phyloP scores from a whole-genome alignment of 768 basidiomycete genomes.

The Panus rudis region DNA sequence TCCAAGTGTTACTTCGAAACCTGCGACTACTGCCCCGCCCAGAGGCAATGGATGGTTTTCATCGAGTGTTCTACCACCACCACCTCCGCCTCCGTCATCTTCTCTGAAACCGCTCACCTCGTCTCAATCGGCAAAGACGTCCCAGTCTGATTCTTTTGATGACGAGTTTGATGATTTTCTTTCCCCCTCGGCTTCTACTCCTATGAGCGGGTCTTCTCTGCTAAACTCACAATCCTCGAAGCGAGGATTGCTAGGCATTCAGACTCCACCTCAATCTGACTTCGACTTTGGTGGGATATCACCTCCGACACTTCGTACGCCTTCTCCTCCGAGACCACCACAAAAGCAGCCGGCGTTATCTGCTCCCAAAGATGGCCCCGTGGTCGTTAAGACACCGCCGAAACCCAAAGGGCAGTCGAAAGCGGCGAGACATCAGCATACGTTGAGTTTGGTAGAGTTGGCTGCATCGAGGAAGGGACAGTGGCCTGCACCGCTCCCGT shows the following conservation, averaged over 20 bases:
- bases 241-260: no score
- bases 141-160: conserved; percentile 13
- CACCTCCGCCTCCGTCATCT: conserved; percentile 19
- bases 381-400: not conserved
- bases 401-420: conserved; percentile 24
- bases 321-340: conserved; percentile 34
- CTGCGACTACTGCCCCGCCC: conserved; percentile 12
- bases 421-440: conserved; percentile 46
- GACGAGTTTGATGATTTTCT: conserved; percentile 14
- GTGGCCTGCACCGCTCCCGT: conserved; percentile 40
- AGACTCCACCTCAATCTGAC: no score
- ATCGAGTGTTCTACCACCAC: conserved; percentile 23
- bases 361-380: no score
- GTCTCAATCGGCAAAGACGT: no score
- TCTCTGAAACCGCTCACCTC: no score
- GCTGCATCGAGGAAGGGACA: conserved; percentile 42
- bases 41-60: no score
- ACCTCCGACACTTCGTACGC: conserved; percentile 31
- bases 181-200: conserved; percentile 18
- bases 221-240: not conserved
- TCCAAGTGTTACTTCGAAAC: conserved; percentile 4
- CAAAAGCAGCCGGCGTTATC: conserved; percentile 10
- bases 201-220: conserved; percentile 1
- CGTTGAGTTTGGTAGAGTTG: conserved; percentile 47
- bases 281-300: conserved; percentile 38